Evolutionary conservation across 1,139 yeast genomes (phyloP), one percentile per base, ranked within the genome.

Genomic region (Diutina scorzettiae): DNA sequence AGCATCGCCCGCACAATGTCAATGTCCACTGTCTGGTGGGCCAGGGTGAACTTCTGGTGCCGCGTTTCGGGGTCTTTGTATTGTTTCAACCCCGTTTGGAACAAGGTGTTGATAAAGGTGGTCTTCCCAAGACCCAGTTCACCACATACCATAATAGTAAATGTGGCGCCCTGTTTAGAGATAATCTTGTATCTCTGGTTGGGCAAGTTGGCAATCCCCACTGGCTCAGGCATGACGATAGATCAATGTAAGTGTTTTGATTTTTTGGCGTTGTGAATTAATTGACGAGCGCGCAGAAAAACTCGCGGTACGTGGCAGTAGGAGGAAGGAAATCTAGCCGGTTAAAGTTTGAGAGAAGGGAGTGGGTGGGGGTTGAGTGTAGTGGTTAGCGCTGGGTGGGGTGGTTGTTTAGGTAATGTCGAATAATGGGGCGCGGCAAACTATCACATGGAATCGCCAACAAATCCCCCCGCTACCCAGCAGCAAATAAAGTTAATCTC

Each of bases 111-210:
- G 61, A 91, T 72, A 54, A 89, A 91, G 1, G 98, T 91, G 36
- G 96, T 86, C 61, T 91, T 81, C 48, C 96, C 97, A 43, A 87
- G 69, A 5, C 97, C 97, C 45, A 91, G 80, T 63, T 89, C 97
- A 53, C 98, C 98, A 40, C 94, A 93, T 37, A 91, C 81, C 96
- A 91, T 86, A 50, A 91, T 54, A 43, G 96, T 91, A 68, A 89
- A 84, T 20, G 82, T 75, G 46, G 95, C 89, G 37, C 97, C 98
- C 50, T 80, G 73, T 53, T 84, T 82, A 50, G 94, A 82, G 44
- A 89, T 87, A 52, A 86, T 81, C 61, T 86, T 89, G 66, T 85
- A 86, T 59, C 87, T 17, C 68, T 91, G 98, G 58, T 87, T 87
- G 45, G 98, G 97, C 54, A 91, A 73, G 54, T 85, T 83, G 44